phyloP scores from a whole-genome alignment of 2,329 filamentous ascomycete genomes.

The Zopfia rhizophila region DNA sequence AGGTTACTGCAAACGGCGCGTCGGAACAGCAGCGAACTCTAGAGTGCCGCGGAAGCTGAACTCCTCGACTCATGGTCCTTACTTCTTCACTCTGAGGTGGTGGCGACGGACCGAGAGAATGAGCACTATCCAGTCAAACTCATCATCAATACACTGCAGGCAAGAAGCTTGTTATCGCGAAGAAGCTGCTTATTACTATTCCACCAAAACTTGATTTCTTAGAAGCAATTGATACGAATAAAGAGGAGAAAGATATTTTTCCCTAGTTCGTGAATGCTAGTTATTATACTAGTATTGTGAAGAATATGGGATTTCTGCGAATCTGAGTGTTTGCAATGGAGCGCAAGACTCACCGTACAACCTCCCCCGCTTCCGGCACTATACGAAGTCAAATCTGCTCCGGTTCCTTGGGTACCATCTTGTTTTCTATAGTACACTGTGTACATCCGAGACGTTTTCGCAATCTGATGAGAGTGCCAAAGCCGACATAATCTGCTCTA shows the following conservation, averaged over 20 bases:
- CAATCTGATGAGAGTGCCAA: slow-evolving; percentile 26
- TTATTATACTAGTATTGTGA: slow-evolving; percentile 54
- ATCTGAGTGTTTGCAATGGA: slow-evolving; percentile 35
- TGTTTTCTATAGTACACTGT: slow-evolving; percentile 28
- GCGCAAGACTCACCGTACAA: slow-evolving; percentile 37
- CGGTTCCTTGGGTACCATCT: slow-evolving; percentile 19
- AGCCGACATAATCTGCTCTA: slow-evolving; percentile 24
- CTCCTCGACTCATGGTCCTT: slow-evolving; percentile 17
- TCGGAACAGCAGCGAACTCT: slow-evolving; percentile 36
- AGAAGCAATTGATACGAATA: slow-evolving; percentile 48
- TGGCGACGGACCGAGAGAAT: background rate
- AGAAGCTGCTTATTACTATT: slow-evolving; percentile 56
- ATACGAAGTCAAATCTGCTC: slow-evolving; percentile 35
- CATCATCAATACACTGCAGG: slow-evolving; percentile 27
- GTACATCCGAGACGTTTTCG: background rate
- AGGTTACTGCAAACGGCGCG: slow-evolving; percentile 23
- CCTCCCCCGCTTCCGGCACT: slow-evolving; percentile 44
- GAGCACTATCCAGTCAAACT: slow-evolving; percentile 1
- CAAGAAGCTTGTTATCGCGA: slow-evolving; percentile 46
- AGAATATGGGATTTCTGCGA: slow-evolving; percentile 51
- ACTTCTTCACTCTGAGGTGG: slow-evolving; percentile 22
- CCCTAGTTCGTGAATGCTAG: slow-evolving; percentile 48
- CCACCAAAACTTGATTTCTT: slow-evolving; percentile 54
- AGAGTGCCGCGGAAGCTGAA: slow-evolving; percentile 20
- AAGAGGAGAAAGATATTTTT: slow-evolving; percentile 50